A percentile compares a stretch with the other conserved stretches of the same genome.
phyloP scores from a whole-genome alignment of 805 yeast species.

The Spathaspora boniae region DNA sequence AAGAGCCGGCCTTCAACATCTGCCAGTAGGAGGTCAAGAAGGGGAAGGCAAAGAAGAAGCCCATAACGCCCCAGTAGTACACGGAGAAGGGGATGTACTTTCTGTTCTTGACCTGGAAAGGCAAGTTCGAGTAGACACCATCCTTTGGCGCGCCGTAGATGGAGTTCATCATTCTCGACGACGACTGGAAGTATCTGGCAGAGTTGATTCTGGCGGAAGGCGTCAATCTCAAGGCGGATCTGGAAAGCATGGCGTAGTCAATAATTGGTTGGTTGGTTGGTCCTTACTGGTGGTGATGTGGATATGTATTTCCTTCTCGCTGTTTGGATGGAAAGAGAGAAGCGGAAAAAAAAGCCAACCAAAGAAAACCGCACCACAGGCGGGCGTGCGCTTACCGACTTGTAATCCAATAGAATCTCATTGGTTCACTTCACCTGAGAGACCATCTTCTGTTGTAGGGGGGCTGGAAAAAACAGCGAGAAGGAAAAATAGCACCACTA shows the following conservation, averaged over 20 bases:
- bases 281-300: too few relatives aligned
- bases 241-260: slow-evolving; percentile 20
- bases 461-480: too few relatives aligned
- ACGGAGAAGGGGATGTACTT: slow-evolving; percentile 76
- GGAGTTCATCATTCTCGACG: slow-evolving; percentile 36
- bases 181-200: slow-evolving; percentile 42
- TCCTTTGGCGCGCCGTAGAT: slow-evolving; percentile 37
- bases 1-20: slow-evolving; percentile 79
- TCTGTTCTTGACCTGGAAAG: slow-evolving; percentile 92
- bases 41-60: slow-evolving; percentile 54
- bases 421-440: slow-evolving; percentile 10
- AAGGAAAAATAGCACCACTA: not conserved
- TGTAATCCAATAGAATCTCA: slow-evolving; percentile 15
- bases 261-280: not conserved
- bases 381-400: not conserved
- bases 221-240: slow-evolving; percentile 14
- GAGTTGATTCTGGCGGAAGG: slow-evolving; percentile 4
- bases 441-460: not conserved
- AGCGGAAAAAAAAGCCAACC: slow-evolving; percentile 1
- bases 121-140: slow-evolving; percentile 89
- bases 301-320: too few relatives aligned
- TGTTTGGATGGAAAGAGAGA: not conserved
- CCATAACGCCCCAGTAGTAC: slow-evolving; percentile 75
- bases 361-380: too few relatives aligned
- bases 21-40: slow-evolving; percentile 76